Evolutionary conservation across 2,329 filamentous ascomycete species (phyloP).

Genomic region (Ophiostoma sp.): DNA sequence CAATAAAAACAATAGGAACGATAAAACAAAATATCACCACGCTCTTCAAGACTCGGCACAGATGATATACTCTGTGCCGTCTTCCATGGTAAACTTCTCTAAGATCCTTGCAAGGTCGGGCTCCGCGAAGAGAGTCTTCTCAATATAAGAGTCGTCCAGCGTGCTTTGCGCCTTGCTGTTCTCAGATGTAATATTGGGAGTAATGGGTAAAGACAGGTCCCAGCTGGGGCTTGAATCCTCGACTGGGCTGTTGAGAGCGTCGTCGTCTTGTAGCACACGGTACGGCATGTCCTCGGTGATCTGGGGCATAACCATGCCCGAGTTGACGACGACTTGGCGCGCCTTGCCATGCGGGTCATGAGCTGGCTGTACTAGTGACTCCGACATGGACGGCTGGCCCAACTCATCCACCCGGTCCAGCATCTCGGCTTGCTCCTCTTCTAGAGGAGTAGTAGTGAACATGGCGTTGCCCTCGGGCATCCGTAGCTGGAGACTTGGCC

Average conservation of each 20-base stretch:
- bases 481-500: conserved; percentile 29
- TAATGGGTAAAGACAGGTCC: conserved; percentile 17
- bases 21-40: neutral
- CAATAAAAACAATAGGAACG: neutral
- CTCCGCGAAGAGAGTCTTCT: conserved; percentile 22
- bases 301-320: conserved; percentile 19
- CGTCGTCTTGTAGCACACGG: conserved; percentile 24
- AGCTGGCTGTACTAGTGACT: neutral
- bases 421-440: conserved; percentile 18
- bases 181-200: conserved; percentile 16
- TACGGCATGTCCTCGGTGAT: conserved; percentile 24
- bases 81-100: conserved; percentile 24
- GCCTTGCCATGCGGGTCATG: conserved; percentile 5
- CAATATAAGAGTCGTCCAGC: conserved; percentile 14
- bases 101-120: conserved; percentile 21
- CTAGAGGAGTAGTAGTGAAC: conserved; percentile 21
- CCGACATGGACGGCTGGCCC: neutral
- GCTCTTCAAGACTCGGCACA: conserved; percentile 19
- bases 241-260: conserved; percentile 25
- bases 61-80: conserved; percentile 22
- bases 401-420: conserved; percentile 9
- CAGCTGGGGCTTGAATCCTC: conserved; percentile 18
- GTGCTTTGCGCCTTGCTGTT: conserved; percentile 11
- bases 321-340: conserved; percentile 21
- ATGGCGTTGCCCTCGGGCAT: conserved; percentile 21